These are phyloP conservation scores for Kwoniella mangroviensis DNA, from an alignment of 768 basidiomycete genomes.

Conservation along the genomic window DNA sequence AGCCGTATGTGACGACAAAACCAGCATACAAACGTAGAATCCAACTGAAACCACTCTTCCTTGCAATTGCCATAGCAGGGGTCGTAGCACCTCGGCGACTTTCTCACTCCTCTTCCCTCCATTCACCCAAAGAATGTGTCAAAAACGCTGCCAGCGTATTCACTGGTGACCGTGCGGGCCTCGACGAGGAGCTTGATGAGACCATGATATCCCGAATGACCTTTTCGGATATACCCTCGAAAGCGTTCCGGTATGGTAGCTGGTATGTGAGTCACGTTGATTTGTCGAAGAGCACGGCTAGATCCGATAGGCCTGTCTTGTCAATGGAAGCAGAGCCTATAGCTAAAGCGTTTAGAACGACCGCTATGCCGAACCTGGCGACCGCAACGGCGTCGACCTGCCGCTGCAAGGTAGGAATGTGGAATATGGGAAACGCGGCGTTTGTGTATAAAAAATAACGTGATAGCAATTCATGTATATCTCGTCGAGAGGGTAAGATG, in stretches of 20 bases:
- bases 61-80: neutral
- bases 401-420: conserved; percentile 22
- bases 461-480: conserved; percentile 3
- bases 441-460: conserved; percentile 18
- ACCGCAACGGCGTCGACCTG: conserved; percentile 13
- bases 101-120: conserved; percentile 3
- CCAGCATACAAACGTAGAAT: neutral
- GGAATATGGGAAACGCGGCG: conserved; percentile 30
- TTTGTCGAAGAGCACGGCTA: neutral
- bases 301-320: neutral
- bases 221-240: conserved; percentile 18
- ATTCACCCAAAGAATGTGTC: conserved; percentile 1
- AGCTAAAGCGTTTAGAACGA: conserved; percentile 13
- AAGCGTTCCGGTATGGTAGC: conserved; percentile 22
- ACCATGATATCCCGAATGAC: conserved; percentile 13
- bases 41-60: neutral
- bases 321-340: conserved; percentile 7
- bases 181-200: neutral
- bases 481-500: neutral
- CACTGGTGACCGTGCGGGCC: neutral
- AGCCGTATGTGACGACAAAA: too few species aligned
- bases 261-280: neutral
- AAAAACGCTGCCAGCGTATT: conserved; percentile 8
- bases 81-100: neutral
- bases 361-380: conserved; percentile 1